Conservation (phyloP, 169 alveolate genomes). For the Cryptosporidium ryanae region DNA sequence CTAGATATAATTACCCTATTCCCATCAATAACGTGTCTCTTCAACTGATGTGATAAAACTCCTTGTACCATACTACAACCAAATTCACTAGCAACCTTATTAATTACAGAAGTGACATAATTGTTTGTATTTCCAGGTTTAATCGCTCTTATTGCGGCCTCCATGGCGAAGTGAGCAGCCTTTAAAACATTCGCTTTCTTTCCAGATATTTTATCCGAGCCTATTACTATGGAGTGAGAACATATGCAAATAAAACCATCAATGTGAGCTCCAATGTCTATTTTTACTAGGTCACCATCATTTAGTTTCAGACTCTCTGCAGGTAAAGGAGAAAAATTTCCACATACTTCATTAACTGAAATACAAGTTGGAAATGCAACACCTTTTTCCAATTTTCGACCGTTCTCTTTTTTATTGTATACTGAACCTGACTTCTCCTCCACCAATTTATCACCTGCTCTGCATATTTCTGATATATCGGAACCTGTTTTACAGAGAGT, state of each 20-base stretch:
- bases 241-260: conserved; percentile 94
- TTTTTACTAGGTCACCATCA: conserved; percentile 93
- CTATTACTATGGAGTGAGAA: conserved; percentile 88
- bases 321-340: conserved; percentile 91
- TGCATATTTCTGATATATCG: conserved; percentile 83
- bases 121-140: conserved; percentile 91
- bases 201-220: conserved; percentile 75
- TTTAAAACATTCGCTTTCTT: conserved; percentile 80
- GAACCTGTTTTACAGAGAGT: conserved; percentile 83
- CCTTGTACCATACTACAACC: conserved; percentile 91
- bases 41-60: conserved; percentile 92
- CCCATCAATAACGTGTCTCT: conserved; percentile 95
- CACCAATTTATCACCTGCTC: conserved; percentile 82
- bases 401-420: conserved; percentile 81
- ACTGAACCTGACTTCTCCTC: conserved; percentile 78
- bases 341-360: conserved; percentile 94
- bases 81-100: conserved; percentile 89
- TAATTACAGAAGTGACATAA: conserved; percentile 91
- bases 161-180: conserved; percentile 93
- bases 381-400: conserved; percentile 92
- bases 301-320: conserved; percentile 81
- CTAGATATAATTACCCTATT: conserved; percentile 85
- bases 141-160: conserved; percentile 92
- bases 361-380: conserved; percentile 97
- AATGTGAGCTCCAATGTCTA: conserved; percentile 92